Conservation (phyloP, 169 alveolate genomes). For the Plasmodium gaboni region DNA sequence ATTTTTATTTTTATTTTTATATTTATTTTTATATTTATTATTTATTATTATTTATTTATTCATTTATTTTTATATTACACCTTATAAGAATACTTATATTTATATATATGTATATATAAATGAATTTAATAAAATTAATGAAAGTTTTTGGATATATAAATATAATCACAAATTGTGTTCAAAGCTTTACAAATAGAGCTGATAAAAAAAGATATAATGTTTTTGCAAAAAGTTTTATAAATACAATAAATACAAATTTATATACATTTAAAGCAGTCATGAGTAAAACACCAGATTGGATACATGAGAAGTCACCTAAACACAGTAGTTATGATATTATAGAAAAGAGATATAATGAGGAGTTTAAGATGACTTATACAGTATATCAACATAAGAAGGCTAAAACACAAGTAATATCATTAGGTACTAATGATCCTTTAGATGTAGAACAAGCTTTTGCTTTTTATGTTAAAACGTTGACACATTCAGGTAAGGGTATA, state of each 20-base stretch:
- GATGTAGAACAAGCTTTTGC: constrained; percentile 69
- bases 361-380: constrained; percentile 55
- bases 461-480: constrained; percentile 74
- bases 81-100: too few relatives aligned
- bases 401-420: constrained; percentile 71
- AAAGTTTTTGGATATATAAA: constrained; percentile 68
- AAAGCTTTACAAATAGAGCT: constrained; percentile 41
- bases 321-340: constrained; percentile 58
- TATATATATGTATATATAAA: background rate
- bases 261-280: constrained; percentile 46
- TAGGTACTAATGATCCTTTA: constrained; percentile 71
- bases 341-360: constrained; percentile 59
- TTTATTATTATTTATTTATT: too few relatives aligned
- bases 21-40: too few relatives aligned
- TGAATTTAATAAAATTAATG: constrained; percentile 65
- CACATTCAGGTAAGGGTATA: constrained; percentile 79
- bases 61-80: too few relatives aligned
- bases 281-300: constrained; percentile 75
- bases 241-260: constrained; percentile 27
- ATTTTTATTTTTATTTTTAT: too few relatives aligned
- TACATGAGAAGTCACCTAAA: constrained; percentile 65
- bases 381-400: constrained; percentile 74
- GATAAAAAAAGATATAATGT: constrained; percentile 52
- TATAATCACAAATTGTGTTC: constrained; percentile 54
- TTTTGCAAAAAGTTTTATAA: constrained; percentile 48